Base-by-base conservation (phyloP, 257 asterid genomes). In the Solanum pennellii region DNA sequence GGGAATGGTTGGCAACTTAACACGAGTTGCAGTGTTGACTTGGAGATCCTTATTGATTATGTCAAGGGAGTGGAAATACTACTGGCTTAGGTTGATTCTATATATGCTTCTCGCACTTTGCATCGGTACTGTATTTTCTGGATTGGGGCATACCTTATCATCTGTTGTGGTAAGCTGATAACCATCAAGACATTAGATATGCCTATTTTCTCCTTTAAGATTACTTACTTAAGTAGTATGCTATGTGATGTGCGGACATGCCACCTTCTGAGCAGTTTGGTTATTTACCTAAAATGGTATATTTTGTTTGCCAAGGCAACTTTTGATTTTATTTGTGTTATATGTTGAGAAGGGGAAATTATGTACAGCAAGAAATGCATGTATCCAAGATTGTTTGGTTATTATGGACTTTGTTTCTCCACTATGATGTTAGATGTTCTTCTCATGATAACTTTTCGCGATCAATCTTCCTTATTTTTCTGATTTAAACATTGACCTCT, bases 31-130 rank as follows among this genome's bases (percentile, higher is more conserved):
- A 62, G 93, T 97, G 33, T 88, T 96, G 91, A 97, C 99, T 20
- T 97, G 99, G 99, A 93, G 99, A 91, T 97, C 99, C 27, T 88
- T 97, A 90, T 87, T 96, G 92, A 95, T 96, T 71, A 97, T 97
- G 99, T 97, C 98, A n/a, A 95, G 99, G 90, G 99, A 97, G 93
- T 97, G 98, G 99, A 96, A 97, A 83, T 97, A 94, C 89, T 97
- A 97, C 87, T 97, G 99, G 99, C 98, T 97, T 86, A 98, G 99
- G 89, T 91, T 97, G 88, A 91, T 96, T 86, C 92, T 97, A 27
- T 93, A 93, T 91, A 93, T 93, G 94, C 93, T 97, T 91, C 91
- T 97, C 87, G 90, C 98, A 5, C 92, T 95, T 83, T 94, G 97
- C 88, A 90, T 97, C 49, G 98, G 98, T 74, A 95, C 99, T 11